Evolutionary conservation across 345 rosid genomes (phyloP), one percentile per base, ranked within the genome.

Genomic region (Gossypium ekmanianum): DNA sequence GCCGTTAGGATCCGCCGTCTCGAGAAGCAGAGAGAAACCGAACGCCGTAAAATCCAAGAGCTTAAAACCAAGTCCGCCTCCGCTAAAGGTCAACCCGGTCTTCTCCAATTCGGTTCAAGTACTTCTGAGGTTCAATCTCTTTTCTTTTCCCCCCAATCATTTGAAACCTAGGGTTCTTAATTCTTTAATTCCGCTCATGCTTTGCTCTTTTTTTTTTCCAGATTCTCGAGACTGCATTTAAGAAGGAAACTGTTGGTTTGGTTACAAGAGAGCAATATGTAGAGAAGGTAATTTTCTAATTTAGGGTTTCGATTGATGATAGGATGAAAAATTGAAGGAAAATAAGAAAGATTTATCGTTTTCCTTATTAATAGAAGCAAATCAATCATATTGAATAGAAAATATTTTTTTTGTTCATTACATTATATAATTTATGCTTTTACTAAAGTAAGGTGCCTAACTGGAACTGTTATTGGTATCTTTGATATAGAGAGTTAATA

Each of bases 1-100:
- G 98, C 94, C 45, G 99, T 92, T 71, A 96, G 97, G 83, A 96
- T 96, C 79, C 97, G 98, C 18, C 87, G 99, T 72, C 87, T 96
- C 66, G 92, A 93, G 94, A 96, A 96, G 92, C 99, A 96, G 75
- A 82, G 99, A 80, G 99, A 96, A 70, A 95, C 98, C 9, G 97
- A 96, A 73, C 94, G 97, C 78, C 97, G 92, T 59, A 96, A 90
- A 84, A 93, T 96, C 72, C 92, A 96, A 76, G 99, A 96, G 89
- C 85, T 96, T 68, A 96, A 93, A 81, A 83, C 83, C 77, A 96
- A 96, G 81, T 87, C 97, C 18, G 97, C 92, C 70, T 87, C 98
- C 62, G 90, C 14, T 52, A 84, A 89, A n/a, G 97, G 81, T 68
- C 95, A 92, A 80, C 85, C 97, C 2, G 99, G 99, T 72, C 98